Percentiles rank a stretch among this genome's conserved stretches.
phyloP scores from a whole-genome alignment of 257 asterid genomes.

The Solanum dulcamara region DNA sequence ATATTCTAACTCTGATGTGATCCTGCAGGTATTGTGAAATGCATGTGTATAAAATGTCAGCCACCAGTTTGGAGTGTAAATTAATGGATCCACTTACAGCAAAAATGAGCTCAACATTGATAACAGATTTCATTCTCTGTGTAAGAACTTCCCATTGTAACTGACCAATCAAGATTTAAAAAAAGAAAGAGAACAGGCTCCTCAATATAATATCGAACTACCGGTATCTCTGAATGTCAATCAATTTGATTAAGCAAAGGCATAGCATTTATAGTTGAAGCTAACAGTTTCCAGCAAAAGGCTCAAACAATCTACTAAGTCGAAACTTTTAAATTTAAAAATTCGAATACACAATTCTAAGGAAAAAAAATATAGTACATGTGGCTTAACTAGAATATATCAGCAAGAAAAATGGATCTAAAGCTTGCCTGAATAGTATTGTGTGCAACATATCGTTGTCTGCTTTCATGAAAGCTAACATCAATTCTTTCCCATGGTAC shows the following conservation, averaged over 20 bases:
- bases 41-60: neutral
- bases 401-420: neutral
- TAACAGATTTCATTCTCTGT: neutral
- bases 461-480: slow-evolving; percentile 84
- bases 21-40: neutral
- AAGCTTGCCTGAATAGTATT: slow-evolving; percentile 62
- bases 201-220: neutral
- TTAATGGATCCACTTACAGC: neutral
- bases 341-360: neutral
- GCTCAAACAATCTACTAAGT: neutral
- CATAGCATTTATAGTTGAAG: neutral
- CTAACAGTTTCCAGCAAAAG: neutral
- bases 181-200: neutral
- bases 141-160: neutral
- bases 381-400: neutral
- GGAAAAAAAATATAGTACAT: neutral
- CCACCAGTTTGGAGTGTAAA: neutral
- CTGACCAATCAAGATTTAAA: neutral
- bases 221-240: neutral
- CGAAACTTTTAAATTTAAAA: neutral
- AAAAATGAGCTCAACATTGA: neutral
- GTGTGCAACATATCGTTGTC: slow-evolving; percentile 76
- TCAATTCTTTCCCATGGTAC: slow-evolving; percentile 85
- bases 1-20: neutral
- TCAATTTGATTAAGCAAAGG: neutral